Conservation (phyloP, 495 filamentous ascomycete species). For the Penicillium angulare region DNA sequence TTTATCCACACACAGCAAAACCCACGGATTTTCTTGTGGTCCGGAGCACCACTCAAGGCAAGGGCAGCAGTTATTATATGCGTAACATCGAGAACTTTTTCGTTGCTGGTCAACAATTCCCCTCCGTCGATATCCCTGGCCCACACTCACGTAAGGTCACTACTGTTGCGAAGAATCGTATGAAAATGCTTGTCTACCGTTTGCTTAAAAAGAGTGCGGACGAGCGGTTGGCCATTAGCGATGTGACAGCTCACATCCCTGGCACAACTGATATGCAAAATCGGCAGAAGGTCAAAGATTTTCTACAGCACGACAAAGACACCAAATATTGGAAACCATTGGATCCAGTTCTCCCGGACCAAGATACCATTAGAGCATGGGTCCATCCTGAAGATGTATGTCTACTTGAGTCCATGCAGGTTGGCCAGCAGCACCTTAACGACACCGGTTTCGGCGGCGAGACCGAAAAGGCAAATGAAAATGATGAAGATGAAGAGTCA, state of each 20-base stretch:
- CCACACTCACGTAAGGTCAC: conserved; percentile 93
- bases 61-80: conserved; percentile 73
- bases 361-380: conserved; percentile 73
- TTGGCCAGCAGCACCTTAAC: conserved; percentile 78
- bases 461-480: conserved; percentile 68
- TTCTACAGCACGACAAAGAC: conserved; percentile 82
- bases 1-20: conserved; percentile 82
- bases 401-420: conserved; percentile 93
- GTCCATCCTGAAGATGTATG: conserved; percentile 95
- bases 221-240: conserved; percentile 66
- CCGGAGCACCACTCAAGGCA: conserved; percentile 68
- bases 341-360: conserved; percentile 68
- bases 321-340: conserved; percentile 81
- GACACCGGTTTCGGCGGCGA: conserved; percentile 78
- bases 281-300: conserved; percentile 94
- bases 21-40: conserved; percentile 85
- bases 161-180: conserved; percentile 87
- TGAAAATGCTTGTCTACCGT: conserved; percentile 92
- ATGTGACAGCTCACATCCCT: conserved; percentile 84
- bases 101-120: conserved; percentile 87
- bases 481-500: conserved; percentile 62
- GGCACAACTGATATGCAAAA: conserved; percentile 93
- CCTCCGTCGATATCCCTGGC: conserved; percentile 86
- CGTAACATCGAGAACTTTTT: conserved; percentile 86
- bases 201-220: conserved; percentile 71